phyloP scores from a whole-genome alignment of 2,329 filamentous ascomycete species.

The Dothideomycetes sp. region DNA sequence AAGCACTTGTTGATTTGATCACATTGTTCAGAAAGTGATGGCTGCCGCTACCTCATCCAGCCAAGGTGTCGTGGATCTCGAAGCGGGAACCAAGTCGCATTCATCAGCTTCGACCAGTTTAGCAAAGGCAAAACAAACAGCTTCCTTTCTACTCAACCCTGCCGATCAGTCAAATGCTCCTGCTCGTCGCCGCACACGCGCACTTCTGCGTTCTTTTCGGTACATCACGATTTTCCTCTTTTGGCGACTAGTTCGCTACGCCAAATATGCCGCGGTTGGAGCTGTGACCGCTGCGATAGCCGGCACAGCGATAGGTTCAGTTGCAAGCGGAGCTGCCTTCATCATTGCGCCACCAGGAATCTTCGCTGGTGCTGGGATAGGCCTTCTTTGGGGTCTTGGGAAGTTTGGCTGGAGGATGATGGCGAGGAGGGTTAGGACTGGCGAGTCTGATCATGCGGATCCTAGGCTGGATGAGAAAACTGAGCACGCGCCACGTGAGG shows the following conservation, averaged over 20 bases:
- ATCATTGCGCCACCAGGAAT: conserved; percentile 32
- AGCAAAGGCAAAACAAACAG: conserved; percentile 15
- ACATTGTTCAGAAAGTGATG: no score
- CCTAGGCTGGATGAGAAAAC: conserved; percentile 26
- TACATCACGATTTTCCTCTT: conserved; percentile 30
- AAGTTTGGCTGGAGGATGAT: conserved; percentile 17
- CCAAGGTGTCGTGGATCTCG: no score
- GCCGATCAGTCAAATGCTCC: conserved; percentile 17
- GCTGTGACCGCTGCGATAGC: conserved; percentile 27
- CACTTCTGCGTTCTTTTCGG: conserved; percentile 25
- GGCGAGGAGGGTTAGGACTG: conserved; percentile 29
- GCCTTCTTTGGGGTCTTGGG: conserved; percentile 27
- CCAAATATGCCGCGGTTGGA: conserved; percentile 32
- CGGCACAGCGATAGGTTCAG: conserved; percentile 24
- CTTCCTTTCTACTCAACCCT: conserved; percentile 28
- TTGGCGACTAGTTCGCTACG: conserved; percentile 31
- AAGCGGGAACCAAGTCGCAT: not conserved
- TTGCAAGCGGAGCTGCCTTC: conserved; percentile 28
- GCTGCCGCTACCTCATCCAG: no score
- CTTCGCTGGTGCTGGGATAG: conserved; percentile 24
- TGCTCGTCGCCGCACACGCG: conserved; percentile 25
- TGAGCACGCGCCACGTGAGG: conserved; percentile 20
- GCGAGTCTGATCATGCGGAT: conserved; percentile 16
- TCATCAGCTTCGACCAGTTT: conserved; percentile 1
- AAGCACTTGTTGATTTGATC: no score